Evolutionary conservation across 2,329 filamentous ascomycete genomes (phyloP).

Genomic region (Fusarium sacchari): DNA sequence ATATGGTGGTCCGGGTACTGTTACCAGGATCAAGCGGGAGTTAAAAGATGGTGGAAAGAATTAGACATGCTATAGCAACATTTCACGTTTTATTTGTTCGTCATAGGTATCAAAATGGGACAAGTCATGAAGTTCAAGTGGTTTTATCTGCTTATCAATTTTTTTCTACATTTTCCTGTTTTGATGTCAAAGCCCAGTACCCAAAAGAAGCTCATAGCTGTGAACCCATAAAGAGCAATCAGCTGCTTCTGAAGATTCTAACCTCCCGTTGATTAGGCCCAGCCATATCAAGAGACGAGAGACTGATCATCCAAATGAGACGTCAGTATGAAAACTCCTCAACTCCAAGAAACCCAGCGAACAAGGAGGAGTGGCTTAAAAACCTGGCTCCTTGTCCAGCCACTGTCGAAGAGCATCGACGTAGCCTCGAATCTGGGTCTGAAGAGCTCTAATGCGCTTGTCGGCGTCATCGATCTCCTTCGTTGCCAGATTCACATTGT

Average conservation of each 20-base stretch:
- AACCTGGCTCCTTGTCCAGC: background rate
- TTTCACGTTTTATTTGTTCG: constrained; percentile 37
- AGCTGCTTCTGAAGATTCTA: background rate
- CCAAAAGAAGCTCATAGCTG: background rate
- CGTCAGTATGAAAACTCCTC: background rate
- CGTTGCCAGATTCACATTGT: rapidly evolving
- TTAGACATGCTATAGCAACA: constrained; percentile 35
- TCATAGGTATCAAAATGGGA: constrained; percentile 10
- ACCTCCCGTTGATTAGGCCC: background rate
- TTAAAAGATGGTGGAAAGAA: constrained; percentile 58
- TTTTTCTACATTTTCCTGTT: background rate
- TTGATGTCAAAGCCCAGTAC: background rate
- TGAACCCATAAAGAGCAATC: background rate
- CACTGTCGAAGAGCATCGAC: background rate
- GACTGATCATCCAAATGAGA: background rate
- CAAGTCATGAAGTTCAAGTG: background rate
- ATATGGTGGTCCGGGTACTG: constrained; percentile 71
- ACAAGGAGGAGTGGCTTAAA: background rate
- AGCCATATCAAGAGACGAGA: background rate
- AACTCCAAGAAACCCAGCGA: background rate
- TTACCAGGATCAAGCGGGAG: constrained; percentile 73
- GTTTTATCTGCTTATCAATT: background rate
- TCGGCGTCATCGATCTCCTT: background rate
- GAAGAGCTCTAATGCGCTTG: background rate
- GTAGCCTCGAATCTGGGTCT: background rate